These are phyloP conservation scores for Rusavskia elegans DNA, from an alignment of 495 filamentous ascomycete genomes.

Conservation along the genomic window DNA sequence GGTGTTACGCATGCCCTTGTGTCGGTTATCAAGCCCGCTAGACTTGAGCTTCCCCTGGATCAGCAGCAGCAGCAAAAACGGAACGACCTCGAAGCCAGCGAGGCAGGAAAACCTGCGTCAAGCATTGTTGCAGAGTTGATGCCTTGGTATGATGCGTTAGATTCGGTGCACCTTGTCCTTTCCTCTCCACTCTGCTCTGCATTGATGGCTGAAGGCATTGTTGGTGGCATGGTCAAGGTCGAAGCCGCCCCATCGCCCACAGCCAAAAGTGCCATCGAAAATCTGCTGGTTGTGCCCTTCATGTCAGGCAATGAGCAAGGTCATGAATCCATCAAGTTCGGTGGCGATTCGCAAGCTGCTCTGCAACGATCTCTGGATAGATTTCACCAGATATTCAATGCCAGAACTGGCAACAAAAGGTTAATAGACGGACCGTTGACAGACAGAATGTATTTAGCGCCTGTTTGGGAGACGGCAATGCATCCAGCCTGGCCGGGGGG, in stretches of 20 bases:
- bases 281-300: slow-evolving; percentile 69
- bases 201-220: slow-evolving; percentile 51
- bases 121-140: slow-evolving; percentile 62
- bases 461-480: not conserved
- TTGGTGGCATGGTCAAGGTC: slow-evolving; percentile 76
- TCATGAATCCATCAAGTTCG: slow-evolving; percentile 63
- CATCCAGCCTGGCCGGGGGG: slow-evolving; percentile 46
- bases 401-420: slow-evolving; percentile 46
- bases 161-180: slow-evolving; percentile 58
- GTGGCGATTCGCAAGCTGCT: slow-evolving; percentile 57
- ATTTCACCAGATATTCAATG: slow-evolving; percentile 28
- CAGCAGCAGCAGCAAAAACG: slow-evolving; percentile 54
- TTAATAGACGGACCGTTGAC: slow-evolving; percentile 78
- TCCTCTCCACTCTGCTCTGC: slow-evolving; percentile 59
- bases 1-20: slow-evolving; percentile 59
- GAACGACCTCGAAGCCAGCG: slow-evolving; percentile 33
- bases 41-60: slow-evolving; percentile 44
- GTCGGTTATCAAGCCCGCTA: slow-evolving; percentile 58
- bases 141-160: slow-evolving; percentile 76
- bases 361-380: not conserved
- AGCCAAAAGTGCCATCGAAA: slow-evolving; percentile 33
- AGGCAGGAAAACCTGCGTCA: slow-evolving; percentile 43
- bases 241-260: slow-evolving; percentile 53
- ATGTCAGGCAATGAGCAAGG: slow-evolving; percentile 32
- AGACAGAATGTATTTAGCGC: slow-evolving; percentile 62